Base-by-base conservation (phyloP, 2,329 filamentous ascomycete genomes). In the Thelonectria blattea region DNA sequence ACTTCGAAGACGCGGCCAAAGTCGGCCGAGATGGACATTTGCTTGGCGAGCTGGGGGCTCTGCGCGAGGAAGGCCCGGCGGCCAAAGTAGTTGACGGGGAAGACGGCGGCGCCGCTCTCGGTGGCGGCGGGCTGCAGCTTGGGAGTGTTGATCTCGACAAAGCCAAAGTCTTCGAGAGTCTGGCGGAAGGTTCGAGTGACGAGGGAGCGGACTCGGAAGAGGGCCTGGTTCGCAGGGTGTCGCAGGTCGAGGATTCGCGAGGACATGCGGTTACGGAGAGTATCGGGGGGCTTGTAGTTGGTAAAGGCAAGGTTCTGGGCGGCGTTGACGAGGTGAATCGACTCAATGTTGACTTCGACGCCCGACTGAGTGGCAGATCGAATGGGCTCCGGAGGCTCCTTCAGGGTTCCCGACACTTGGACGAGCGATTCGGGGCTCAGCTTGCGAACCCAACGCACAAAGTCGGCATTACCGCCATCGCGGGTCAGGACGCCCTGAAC, bases 61-160 rank as follows among this genome's bases (percentile, higher is more conserved):
- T 97, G 93, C 0, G 93, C 93, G 14, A 97, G 79, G 80, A 95
- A 97, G 3, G 93, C 93, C 18, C 86, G 86, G 53, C 93, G 88
- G 30, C 88, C 91, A 78, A 97, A 97, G 79, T 97, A 97, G 72
- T 95, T 91, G 50, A 96, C 87, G 73, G 91, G 88, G 82, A 97
- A 97, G 5, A 97, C 93, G 65, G 92, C 92, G 14, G 93, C 89
- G 48, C 93, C 93, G 48, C 91, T 96, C 76, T 97, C 93, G 1
- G 93, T 96, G 1, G 93, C 93, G 12, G 91, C 89, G 2, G 92
- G 91, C 79, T 96, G 92, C 45, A 97, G 81, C 78, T 97, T 97
- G 2, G 93, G 93, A 0, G 92, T 96, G 73, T 97, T 92, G 61
- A 97, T 97, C 76, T 97, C 93, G 60, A 96, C 89, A 73, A 97